Conservation (phyloP, 192 early-diverging fungal genomes). For the Geranomyces michiganensis region DNA sequence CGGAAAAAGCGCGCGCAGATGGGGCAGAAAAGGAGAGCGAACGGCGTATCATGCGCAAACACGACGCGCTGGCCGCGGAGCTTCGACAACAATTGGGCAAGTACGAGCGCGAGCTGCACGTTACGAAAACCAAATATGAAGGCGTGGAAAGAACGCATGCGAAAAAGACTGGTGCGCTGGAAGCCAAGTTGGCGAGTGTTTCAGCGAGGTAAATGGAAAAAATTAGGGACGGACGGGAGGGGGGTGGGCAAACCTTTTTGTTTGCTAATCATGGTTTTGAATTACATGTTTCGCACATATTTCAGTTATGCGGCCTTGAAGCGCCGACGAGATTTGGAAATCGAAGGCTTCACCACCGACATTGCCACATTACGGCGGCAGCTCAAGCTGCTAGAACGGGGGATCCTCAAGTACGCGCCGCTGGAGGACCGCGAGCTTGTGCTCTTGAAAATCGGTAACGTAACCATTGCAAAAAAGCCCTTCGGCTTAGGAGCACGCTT, state of each 20-base stretch:
- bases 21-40: conserved; percentile 50
- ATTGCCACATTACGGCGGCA: conserved; percentile 57
- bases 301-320: conserved; percentile 54
- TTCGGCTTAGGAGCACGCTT: background rate
- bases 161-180: conserved; percentile 34
- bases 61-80: conserved; percentile 42
- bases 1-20: conserved; percentile 42
- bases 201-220: conserved; percentile 50
- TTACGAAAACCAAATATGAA: conserved; percentile 33
- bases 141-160: conserved; percentile 28
- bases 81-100: conserved; percentile 40
- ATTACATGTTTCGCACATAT: background rate
- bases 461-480: background rate
- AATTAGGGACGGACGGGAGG: background rate
- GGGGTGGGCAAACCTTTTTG: too few relatives aligned
- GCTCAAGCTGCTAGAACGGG: conserved; percentile 55
- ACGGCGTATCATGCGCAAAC: conserved; percentile 38
- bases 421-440: conserved; percentile 60
- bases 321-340: conserved; percentile 62
- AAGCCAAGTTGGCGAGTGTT: conserved; percentile 31
- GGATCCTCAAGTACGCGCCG: conserved; percentile 59
- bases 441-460: conserved; percentile 51
- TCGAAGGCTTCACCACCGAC: conserved; percentile 71
- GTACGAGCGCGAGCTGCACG: conserved; percentile 41
- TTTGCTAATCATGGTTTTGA: background rate